These are phyloP conservation scores for Mycena vulgaris DNA, from an alignment of 768 basidiomycete species.

Conservation along the genomic window DNA sequence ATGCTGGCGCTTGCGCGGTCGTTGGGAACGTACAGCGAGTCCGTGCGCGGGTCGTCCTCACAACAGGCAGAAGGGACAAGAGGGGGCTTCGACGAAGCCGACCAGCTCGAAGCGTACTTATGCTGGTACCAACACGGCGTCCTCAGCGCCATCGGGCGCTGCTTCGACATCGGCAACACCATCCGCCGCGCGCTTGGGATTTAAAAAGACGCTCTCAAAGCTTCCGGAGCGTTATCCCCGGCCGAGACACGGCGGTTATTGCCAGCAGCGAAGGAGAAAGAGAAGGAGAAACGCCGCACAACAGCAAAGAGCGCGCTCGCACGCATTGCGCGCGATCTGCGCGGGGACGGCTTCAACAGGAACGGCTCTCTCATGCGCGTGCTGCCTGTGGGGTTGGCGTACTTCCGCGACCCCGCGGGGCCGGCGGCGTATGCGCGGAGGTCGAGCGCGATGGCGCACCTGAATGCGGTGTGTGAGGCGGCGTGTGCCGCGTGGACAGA, in stretches of 20 bases:
- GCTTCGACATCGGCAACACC: too few species aligned
- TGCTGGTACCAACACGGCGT: slow-evolving; percentile 52
- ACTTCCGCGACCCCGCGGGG: slow-evolving; percentile 53
- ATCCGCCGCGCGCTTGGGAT: slow-evolving; percentile 51
- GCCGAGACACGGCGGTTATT: slow-evolving; percentile 25
- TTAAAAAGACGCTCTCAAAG: slow-evolving; percentile 38
- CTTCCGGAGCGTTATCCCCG: slow-evolving; percentile 20
- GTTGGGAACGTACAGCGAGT: slow-evolving; percentile 48
- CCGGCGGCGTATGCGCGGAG: slow-evolving; percentile 52
- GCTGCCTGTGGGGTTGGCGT: slow-evolving; percentile 59
- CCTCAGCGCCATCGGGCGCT: slow-evolving; percentile 52
- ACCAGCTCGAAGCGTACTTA: too few species aligned
- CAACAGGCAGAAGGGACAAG: slow-evolving; percentile 19
- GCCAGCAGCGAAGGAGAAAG: slow-evolving; percentile 20
- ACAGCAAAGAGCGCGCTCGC: slow-evolving; percentile 44
- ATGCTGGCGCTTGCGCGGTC: slow-evolving; percentile 61
- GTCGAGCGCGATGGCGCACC: slow-evolving; percentile 62
- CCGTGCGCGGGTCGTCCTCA: slow-evolving; percentile 12
- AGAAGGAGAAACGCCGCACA: slow-evolving; percentile 18
- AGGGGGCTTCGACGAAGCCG: slow-evolving; percentile 54
- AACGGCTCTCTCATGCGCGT: slow-evolving; percentile 65
- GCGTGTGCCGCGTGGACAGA: slow-evolving; percentile 60
- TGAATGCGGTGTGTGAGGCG: slow-evolving; percentile 57
- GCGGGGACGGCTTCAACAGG: slow-evolving; percentile 46
- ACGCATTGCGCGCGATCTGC: slow-evolving; percentile 47